Evolutionary conservation across 2,329 filamentous ascomycete genomes (phyloP).

Genomic region (Fusarium verrucosum): DNA sequence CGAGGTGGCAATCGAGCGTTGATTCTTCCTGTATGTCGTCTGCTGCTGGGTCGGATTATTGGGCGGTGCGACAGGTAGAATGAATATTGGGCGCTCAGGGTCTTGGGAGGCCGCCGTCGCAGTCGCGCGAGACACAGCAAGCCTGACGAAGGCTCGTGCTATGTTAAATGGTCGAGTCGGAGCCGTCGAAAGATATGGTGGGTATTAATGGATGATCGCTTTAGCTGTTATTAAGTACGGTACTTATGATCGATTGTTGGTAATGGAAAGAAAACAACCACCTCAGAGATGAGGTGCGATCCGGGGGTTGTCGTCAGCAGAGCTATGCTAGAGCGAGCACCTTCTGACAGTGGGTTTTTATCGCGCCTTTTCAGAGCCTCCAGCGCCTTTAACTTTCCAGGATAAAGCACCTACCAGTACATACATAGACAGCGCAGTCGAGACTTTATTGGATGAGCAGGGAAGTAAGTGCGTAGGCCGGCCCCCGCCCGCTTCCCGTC

Average conservation of each 20-base stretch:
- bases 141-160: slow-evolving; percentile 35
- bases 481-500: slow-evolving; percentile 39
- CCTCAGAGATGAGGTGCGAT: slow-evolving; percentile 29
- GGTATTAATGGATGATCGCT: slow-evolving; percentile 17
- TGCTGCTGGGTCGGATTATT: slow-evolving; percentile 18
- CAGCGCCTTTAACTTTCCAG: slow-evolving; percentile 29
- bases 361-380: slow-evolving; percentile 27
- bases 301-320: slow-evolving; percentile 36
- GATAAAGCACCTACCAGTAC: slow-evolving; percentile 9
- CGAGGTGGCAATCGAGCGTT: slow-evolving; percentile 18
- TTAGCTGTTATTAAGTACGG: slow-evolving; percentile 2
- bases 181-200: slow-evolving; percentile 12
- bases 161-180: slow-evolving; percentile 8
- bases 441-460: slow-evolving; percentile 23
- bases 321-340: slow-evolving; percentile 2
- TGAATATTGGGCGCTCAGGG: slow-evolving; percentile 18
- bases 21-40: slow-evolving; percentile 25
- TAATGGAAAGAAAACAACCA: slow-evolving; percentile 16
- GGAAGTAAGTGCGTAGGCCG: not conserved
- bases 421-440: not conserved
- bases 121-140: slow-evolving; percentile 26
- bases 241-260: slow-evolving; percentile 36
- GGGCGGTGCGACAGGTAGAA: slow-evolving; percentile 36
- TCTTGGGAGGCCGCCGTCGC: slow-evolving; percentile 44
- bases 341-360: slow-evolving; percentile 31